Evolutionary conservation across 805 yeast species (phyloP), one percentile per base, ranked within the genome.

Genomic region (Saccharomycopsis guyanensis): DNA sequence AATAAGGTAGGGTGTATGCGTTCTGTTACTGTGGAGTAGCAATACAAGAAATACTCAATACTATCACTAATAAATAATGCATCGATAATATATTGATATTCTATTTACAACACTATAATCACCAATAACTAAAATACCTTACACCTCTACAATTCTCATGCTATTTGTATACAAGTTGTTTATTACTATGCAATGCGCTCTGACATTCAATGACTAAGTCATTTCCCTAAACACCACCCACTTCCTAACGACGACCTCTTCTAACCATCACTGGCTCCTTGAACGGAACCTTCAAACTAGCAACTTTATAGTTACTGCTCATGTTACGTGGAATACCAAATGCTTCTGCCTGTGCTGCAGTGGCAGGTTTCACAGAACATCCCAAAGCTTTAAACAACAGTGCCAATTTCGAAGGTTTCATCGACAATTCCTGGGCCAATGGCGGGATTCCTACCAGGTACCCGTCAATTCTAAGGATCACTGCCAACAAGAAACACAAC

Each of bases 281-380:
- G 66, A 93, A 84, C 34, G 98, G 98, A 27, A 88, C 95, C 61
- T 76, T 80, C 63, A 93, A 73, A 15, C 76, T 65, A 2, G 97
- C 97, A 55, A 91, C 70, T 64, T 87, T 86, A 65, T 83, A 82
- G 33, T 78, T 71, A 7, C 76, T 62, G 12, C 80, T 80, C 45
- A 72, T 67, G 43, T 72, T 64, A 63, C 75, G 81, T 42, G 83
- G 76, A 49, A 83, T 71, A 25, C 82, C 83, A 53, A 79, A 73
- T 2, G 82, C 82, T 57, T 81, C 87, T 32, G 86, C 86, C 64
- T 82, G 83, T n/a, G 80, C 73, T 31, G 71, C 76, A 16, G 88
- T 75, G 29, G 86, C 80, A 44, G 78, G 72, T 64, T 84, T 86
- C 43, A 86, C 76, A 19, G 65, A 62, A 56, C 96, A 91, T 50